These are phyloP conservation scores for Vigna radiata DNA, from an alignment of 306 rosid genomes.

Conservation along the genomic window DNA sequence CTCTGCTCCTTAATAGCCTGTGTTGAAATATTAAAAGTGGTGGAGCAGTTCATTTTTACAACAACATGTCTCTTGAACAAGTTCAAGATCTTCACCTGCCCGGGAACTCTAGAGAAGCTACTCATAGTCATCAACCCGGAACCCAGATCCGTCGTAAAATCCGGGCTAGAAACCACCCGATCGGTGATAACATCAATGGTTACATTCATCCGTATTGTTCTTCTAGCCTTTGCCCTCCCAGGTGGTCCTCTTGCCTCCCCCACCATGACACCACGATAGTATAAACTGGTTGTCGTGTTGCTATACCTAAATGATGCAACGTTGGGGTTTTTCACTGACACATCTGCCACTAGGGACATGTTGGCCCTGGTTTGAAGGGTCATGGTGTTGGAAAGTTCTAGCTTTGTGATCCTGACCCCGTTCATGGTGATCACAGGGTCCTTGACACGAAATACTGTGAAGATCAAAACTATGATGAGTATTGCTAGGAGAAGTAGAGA, in stretches of 20 bases:
- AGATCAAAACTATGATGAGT: slow-evolving; percentile 46
- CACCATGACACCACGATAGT: slow-evolving; percentile 45
- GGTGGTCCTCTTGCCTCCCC: slow-evolving; percentile 70
- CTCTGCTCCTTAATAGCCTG: slow-evolving; percentile 53
- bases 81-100: slow-evolving; percentile 59
- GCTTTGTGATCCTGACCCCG: slow-evolving; percentile 45
- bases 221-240: slow-evolving; percentile 56
- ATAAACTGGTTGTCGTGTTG: slow-evolving; percentile 66
- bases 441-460: slow-evolving; percentile 63
- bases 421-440: slow-evolving; percentile 65
- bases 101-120: slow-evolving; percentile 69
- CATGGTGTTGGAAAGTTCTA: slow-evolving; percentile 47
- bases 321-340: slow-evolving; percentile 69
- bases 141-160: slow-evolving; percentile 39
- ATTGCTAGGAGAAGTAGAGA: slow-evolving; percentile 36
- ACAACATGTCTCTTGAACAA: slow-evolving; percentile 61
- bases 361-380: slow-evolving; percentile 50
- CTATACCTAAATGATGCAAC: slow-evolving; percentile 60
- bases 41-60: slow-evolving; percentile 66
- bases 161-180: slow-evolving; percentile 42
- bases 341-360: slow-evolving; percentile 57
- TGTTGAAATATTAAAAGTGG: slow-evolving; percentile 51
- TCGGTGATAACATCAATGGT: slow-evolving; percentile 51
- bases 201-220: slow-evolving; percentile 65
- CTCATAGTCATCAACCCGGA: slow-evolving; percentile 53